phyloP scores from a whole-genome alignment of 208 protist species.

The Endotrypanum monterogeii region DNA sequence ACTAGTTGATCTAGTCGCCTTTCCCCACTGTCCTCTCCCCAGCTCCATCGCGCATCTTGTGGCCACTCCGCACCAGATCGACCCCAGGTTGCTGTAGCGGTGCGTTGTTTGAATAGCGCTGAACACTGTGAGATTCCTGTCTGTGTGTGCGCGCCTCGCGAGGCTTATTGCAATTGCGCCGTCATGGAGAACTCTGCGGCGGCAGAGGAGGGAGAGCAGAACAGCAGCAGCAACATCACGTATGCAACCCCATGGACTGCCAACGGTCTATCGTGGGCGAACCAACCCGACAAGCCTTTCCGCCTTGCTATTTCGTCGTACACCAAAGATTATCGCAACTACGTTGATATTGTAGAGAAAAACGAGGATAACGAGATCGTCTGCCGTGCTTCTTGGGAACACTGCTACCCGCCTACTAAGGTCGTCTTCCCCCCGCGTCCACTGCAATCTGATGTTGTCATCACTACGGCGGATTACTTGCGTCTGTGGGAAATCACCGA shows the following conservation, averaged over 20 bases:
- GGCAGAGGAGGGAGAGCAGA: constrained; percentile 20
- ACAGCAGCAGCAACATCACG: constrained; percentile 60
- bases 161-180: not conserved
- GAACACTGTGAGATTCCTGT: not conserved
- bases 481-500: constrained; percentile 95
- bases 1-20: too few species aligned
- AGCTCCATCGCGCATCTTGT: too few species aligned
- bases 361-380: constrained; percentile 66
- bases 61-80: not conserved
- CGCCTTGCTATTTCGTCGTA: constrained; percentile 96
- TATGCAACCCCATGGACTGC: constrained; percentile 96
- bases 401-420: constrained; percentile 97
- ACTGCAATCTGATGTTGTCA: constrained; percentile 91
- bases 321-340: constrained; percentile 96
- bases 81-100: not conserved
- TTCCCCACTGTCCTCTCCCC: too few species aligned
- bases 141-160: not conserved
- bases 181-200: constrained; percentile 11
- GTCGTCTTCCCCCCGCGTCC: constrained; percentile 95
- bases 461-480: constrained; percentile 98
- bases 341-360: constrained; percentile 91
- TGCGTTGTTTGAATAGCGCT: not conserved
- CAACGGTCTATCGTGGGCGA: constrained; percentile 94
- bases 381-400: constrained; percentile 91
- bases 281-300: constrained; percentile 37